Conservation (phyloP, 2,329 filamentous ascomycete species). For the Laburnicola sp. region DNA sequence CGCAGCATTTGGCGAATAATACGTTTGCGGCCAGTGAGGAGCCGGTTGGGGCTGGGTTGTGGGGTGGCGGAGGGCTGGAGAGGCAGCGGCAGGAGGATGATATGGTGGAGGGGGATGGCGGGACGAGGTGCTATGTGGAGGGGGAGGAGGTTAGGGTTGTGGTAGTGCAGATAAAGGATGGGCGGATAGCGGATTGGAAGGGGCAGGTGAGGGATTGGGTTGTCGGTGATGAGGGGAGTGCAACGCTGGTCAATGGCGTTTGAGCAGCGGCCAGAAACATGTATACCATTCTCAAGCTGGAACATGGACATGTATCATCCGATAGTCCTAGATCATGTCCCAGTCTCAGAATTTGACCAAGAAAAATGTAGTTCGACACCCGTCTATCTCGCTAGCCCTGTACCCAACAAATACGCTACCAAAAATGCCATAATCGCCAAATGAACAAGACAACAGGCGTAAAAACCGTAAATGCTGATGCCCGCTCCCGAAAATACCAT, state of each 20-base stretch:
- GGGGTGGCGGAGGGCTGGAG: slow-evolving; percentile 52
- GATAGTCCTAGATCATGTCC: too few relatives aligned
- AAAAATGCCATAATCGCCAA: too few relatives aligned
- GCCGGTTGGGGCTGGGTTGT: slow-evolving; percentile 43
- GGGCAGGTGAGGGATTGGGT: slow-evolving; percentile 84
- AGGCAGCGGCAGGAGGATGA: slow-evolving; percentile 45
- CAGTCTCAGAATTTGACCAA: too few relatives aligned
- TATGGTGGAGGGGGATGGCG: slow-evolving; percentile 46
- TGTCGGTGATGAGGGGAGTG: not conserved
- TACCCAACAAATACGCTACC: too few relatives aligned
- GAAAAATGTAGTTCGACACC: too few relatives aligned
- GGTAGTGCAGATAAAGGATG: slow-evolving; percentile 79
- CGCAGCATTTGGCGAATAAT: slow-evolving; percentile 87
- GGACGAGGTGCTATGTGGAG: slow-evolving; percentile 70
- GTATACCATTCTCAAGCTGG: not conserved
- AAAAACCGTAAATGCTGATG: not conserved
- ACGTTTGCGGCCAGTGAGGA: slow-evolving; percentile 64
- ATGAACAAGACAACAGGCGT: not conserved
- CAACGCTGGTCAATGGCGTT: slow-evolving; percentile 4
- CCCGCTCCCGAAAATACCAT: too few relatives aligned
- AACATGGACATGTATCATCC: too few relatives aligned
- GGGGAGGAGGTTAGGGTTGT: slow-evolving; percentile 86
- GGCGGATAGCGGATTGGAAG: slow-evolving; percentile 92
- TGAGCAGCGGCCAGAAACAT: not conserved
- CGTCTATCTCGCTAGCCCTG: too few relatives aligned